phyloP scores from a whole-genome alignment of 495 filamentous ascomycete genomes.

The Podospora pseudocomata region DNA sequence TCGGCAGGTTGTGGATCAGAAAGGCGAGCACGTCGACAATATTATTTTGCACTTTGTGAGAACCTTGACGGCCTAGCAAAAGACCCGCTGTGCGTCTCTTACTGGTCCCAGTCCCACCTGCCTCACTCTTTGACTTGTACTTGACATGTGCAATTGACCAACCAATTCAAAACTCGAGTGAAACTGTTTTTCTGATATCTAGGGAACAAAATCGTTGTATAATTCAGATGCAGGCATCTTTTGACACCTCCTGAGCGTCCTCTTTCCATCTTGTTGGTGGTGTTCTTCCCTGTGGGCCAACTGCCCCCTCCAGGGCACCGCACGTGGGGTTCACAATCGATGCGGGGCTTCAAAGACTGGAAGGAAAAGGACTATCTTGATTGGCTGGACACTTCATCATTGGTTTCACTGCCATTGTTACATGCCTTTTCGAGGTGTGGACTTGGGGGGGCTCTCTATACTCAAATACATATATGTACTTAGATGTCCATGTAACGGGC shows the following conservation, averaged over 20 bases:
- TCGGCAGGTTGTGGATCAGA: conserved; percentile 15
- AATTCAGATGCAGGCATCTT: background rate
- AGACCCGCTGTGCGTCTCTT: background rate
- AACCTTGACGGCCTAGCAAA: conserved; percentile 26
- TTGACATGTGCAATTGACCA: background rate
- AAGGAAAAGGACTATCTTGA: background rate
- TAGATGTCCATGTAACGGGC: background rate
- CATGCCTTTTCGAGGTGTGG: background rate
- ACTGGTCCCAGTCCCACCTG: conserved; percentile 1
- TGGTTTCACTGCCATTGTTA: background rate
- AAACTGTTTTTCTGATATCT: background rate
- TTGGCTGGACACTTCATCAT: background rate
- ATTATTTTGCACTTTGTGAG: conserved; percentile 26
- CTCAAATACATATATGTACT: background rate
- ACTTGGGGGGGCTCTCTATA: background rate
- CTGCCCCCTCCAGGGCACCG: background rate
- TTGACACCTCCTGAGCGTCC: background rate
- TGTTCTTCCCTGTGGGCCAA: background rate
- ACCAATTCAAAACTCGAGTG: background rate
- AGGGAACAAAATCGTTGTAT: background rate
- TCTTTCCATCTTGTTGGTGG: background rate
- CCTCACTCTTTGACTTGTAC: background rate
- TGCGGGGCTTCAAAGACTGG: background rate
- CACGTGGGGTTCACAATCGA: background rate
- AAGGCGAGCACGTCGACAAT: conserved; percentile 15